phyloP scores from a whole-genome alignment of 306 rosid genomes.

The Luffa aegyptiaca region DNA sequence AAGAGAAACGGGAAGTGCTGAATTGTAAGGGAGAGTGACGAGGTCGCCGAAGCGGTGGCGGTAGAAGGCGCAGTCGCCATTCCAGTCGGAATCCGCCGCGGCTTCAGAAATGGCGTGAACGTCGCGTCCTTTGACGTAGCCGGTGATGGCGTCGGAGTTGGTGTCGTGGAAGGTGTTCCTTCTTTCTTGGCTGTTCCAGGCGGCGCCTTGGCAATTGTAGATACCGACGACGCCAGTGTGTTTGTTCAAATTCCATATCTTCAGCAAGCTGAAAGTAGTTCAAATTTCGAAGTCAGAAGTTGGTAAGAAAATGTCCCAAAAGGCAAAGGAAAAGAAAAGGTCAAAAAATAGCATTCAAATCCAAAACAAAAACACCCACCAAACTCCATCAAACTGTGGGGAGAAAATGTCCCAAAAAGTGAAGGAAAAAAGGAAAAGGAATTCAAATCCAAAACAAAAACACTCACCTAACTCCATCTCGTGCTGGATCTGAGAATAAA shows the following conservation, averaged over 20 bases:
- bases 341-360: not conserved
- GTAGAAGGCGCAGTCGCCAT: slow-evolving; percentile 58
- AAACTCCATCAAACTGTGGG: not conserved
- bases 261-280: slow-evolving; percentile 39
- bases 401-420: not conserved
- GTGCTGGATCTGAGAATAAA: slow-evolving; percentile 70
- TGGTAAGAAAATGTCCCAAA: not conserved
- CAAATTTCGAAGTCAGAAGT: not conserved
- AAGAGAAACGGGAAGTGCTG: slow-evolving; percentile 57
- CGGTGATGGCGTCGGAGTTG: slow-evolving; percentile 35
- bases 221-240: slow-evolving; percentile 67
- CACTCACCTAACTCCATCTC: slow-evolving; percentile 50
- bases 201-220: slow-evolving; percentile 95
- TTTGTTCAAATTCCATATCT: slow-evolving; percentile 94
- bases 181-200: slow-evolving; percentile 58
- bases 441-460: not conserved
- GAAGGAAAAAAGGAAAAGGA: not conserved
- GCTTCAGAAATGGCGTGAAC: slow-evolving; percentile 54
- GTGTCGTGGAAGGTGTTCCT: slow-evolving; percentile 59
- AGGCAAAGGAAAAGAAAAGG: not conserved
- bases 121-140: slow-evolving; percentile 51
- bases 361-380: not conserved
- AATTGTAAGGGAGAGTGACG: slow-evolving; percentile 49
- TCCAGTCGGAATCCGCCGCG: slow-evolving; percentile 34
- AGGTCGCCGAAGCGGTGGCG: slow-evolving; percentile 31